Percentiles rank a stretch among this genome's conserved stretches.
Evolutionary conservation across 2,329 filamentous ascomycete genomes (phyloP).

Genomic region (Colletotrichum coccodes): DNA sequence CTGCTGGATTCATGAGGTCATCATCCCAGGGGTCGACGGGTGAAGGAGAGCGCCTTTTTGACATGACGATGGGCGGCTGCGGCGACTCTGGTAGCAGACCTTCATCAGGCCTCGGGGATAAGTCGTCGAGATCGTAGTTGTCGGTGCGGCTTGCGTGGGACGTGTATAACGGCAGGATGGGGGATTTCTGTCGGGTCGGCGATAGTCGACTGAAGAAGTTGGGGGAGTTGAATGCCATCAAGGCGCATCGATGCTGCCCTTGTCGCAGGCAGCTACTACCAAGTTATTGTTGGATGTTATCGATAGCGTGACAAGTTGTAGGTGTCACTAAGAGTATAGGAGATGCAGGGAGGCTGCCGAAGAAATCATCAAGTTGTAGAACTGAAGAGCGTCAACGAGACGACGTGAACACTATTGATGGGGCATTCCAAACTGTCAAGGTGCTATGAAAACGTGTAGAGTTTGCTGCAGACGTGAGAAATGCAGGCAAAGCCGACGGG

Average conservation of each 20-base stretch:
- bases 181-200: slow-evolving; percentile 30
- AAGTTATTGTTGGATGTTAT: neutral
- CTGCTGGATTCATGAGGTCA: slow-evolving; percentile 37
- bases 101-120: slow-evolving; percentile 49
- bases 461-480: neutral
- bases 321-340: neutral
- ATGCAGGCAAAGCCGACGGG: neutral
- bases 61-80: slow-evolving; percentile 31
- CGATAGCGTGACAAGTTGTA: neutral
- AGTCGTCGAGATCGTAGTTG: slow-evolving; percentile 51
- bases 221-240: slow-evolving; percentile 30
- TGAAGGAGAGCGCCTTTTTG: slow-evolving; percentile 19
- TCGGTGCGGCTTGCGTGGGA: slow-evolving; percentile 37
- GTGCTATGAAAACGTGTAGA: neutral
- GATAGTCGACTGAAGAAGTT: slow-evolving; percentile 34
- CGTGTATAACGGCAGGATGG: slow-evolving; percentile 40
- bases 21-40: slow-evolving; percentile 25
- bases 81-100: slow-evolving; percentile 36
- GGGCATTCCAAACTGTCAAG: neutral
- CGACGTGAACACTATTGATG: neutral
- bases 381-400: neutral
- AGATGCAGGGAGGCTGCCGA: neutral
- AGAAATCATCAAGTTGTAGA: neutral
- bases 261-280: neutral
- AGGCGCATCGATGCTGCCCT: neutral